Evolutionary conservation across 1,284 basidiomycete species (phyloP).

Genomic region (Marasmius tenuissimus): DNA sequence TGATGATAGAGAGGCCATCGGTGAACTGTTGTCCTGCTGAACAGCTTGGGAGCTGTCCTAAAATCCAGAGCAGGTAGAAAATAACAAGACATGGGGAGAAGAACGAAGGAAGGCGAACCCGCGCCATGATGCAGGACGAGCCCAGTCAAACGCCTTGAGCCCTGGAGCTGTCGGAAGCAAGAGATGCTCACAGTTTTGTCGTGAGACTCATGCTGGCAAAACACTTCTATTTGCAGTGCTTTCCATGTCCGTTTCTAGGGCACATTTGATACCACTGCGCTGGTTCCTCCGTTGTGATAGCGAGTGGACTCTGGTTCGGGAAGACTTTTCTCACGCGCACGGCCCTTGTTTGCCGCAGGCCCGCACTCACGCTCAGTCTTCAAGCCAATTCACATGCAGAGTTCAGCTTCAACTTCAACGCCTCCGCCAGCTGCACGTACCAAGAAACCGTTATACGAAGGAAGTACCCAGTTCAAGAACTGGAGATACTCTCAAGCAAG

Average conservation of each 20-base stretch:
- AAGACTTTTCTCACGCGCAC: background rate
- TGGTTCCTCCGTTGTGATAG: too few species aligned
- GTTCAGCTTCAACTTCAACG: background rate
- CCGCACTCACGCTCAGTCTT: too few species aligned
- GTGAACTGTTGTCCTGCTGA: slow-evolving; percentile 44
- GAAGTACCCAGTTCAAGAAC: slow-evolving; percentile 83
- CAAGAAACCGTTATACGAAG: slow-evolving; percentile 64
- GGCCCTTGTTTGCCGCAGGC: too few species aligned
- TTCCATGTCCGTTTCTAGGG: background rate
- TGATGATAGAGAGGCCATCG: slow-evolving; percentile 47
- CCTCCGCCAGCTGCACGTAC: slow-evolving; percentile 11
- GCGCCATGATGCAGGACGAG: slow-evolving; percentile 1
- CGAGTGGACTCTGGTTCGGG: too few species aligned
- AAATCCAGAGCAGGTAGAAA: background rate
- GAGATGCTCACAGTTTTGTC: background rate
- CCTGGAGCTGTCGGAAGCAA: background rate
- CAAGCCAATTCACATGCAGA: background rate
- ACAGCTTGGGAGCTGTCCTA: slow-evolving; percentile 14
- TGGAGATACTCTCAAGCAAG: slow-evolving; percentile 83
- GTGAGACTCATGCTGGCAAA: background rate
- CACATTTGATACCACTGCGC: too few species aligned
- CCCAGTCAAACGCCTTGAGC: background rate
- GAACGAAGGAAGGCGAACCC: slow-evolving; percentile 9
- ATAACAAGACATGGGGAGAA: slow-evolving; percentile 8
- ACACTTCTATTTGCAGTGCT: background rate